Base-by-base conservation (phyloP, 805 yeast species). In the Brettanomyces bruxellensis region DNA sequence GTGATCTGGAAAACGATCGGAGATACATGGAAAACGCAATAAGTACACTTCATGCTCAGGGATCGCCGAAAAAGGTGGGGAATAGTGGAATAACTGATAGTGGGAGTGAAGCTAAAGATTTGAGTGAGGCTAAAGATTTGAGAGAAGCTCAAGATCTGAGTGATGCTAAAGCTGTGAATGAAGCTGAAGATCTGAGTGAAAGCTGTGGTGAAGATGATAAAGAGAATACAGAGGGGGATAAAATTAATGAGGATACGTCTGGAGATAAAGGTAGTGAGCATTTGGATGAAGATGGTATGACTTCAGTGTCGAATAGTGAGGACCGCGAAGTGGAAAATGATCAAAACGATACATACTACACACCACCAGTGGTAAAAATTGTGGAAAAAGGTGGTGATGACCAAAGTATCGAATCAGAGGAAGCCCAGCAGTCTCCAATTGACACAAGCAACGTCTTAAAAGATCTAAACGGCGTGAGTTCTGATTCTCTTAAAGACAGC, bases 311-410 rank as follows among this genome's bases (percentile, higher is more conserved):
- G 22, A 36, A 39, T 12, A 30, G 4, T 8, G 24, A 11, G 13
- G n/a, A 32, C n/a, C 35, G n/a, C 11, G 35, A 35, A n/a, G 14
- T 2, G 38, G 23, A n/a, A 35, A 18, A 35, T 35, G 38, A 12
- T 35, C 38, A 35, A 35, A 37, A 41, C 25, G 44, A 32, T 34
- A 41, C 44, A 8, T 41, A 41, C 38, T 41, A 41, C n/a, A 41
- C 44, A 9, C 44, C 44, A 8, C 14, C 38, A 41, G 25, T 41
- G 14, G 44, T 30, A 18, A 25, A 40, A 30, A n/a, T 32, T 11
- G 43, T 24, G 13, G 28, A 14, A 8, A 32, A 13, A 6, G 5
- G 11, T 40, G 3, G 22, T 22, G 32, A 28, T 28, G 11, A 28
- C 11, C 11, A 14, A 45, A 32, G 23, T 12, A 22, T 41, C 28